A percentile compares a stretch with the other conserved stretches of the same genome.
phyloP scores from a whole-genome alignment of 1,139 yeast genomes.

The Taphrina confusa region DNA sequence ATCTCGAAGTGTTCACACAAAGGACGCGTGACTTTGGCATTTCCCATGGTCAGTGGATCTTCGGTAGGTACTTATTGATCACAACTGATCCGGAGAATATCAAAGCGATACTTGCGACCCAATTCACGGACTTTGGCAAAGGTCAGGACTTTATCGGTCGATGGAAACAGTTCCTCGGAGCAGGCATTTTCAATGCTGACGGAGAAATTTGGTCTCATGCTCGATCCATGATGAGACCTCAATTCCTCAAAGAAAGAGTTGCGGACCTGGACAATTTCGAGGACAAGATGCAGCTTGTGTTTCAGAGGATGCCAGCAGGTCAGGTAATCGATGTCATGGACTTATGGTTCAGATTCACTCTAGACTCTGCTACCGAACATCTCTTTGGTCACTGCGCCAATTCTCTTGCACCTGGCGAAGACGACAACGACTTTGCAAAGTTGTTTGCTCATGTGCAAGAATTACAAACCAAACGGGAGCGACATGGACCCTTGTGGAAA shows the following conservation, averaged over 20 bases:
- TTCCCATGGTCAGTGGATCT: conserved; percentile 9
- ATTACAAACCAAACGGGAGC: conserved; percentile 15
- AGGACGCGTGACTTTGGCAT: conserved; percentile 4
- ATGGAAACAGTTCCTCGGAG: conserved; percentile 53
- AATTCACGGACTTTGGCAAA: conserved; percentile 55
- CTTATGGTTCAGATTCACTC: conserved; percentile 55
- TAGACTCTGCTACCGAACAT: conserved; percentile 47
- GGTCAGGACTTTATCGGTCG: conserved; percentile 47
- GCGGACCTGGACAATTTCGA: conserved; percentile 55
- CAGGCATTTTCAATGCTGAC: conserved; percentile 61
- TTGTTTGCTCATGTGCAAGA: conserved; percentile 27
- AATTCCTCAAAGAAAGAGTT: conserved; percentile 59
- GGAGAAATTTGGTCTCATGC: conserved; percentile 63
- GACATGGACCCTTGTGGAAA: conserved; percentile 22
- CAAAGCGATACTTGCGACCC: conserved; percentile 46
- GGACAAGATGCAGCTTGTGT: conserved; percentile 52
- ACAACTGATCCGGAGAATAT: conserved; percentile 30
- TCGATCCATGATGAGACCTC: conserved; percentile 61
- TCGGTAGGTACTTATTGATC: conserved; percentile 9
- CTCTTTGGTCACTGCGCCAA: conserved; percentile 28
- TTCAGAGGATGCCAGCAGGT: conserved; percentile 46
- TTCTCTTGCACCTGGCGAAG: conserved; percentile 1
- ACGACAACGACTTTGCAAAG: conserved; percentile 15
- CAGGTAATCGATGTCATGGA: conserved; percentile 54
- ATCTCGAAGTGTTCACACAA: conserved; percentile 9